Evolutionary conservation across 202 grass and related monocot species (phyloP).

Genomic region (Thinopyrum obtusiflorum): DNA sequence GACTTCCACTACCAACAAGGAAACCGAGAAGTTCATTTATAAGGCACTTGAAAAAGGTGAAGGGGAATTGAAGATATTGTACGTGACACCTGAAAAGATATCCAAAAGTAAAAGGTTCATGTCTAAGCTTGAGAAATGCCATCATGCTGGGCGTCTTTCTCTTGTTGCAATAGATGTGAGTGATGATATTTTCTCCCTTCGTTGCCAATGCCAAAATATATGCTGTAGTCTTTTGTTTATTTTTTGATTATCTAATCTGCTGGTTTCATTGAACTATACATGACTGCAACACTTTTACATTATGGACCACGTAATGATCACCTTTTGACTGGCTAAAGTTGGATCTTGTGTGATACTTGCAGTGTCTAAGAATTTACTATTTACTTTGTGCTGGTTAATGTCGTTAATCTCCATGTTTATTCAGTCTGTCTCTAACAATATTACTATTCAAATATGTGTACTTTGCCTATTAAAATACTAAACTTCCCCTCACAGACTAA

Average conservation of each 20-base stretch:
- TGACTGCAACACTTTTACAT: not conserved
- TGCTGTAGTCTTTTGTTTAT: not conserved
- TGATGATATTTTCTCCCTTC: slow-evolving; percentile 25
- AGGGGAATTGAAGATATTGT: slow-evolving; percentile 82
- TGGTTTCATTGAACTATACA: slow-evolving; percentile 12
- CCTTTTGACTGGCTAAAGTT: not conserved
- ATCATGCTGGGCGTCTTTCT: slow-evolving; percentile 83
- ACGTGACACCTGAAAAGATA: slow-evolving; percentile 95
- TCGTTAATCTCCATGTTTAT: slow-evolving; percentile 21
- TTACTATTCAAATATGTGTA: not conserved
- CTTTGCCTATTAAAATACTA: slow-evolving; percentile 10
- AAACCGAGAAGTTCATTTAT: slow-evolving; percentile 78
- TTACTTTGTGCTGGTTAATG: slow-evolving; percentile 16
- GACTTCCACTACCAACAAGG: slow-evolving; percentile 83
- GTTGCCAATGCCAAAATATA: not conserved
- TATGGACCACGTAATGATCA: slow-evolving; percentile 6
- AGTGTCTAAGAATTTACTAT: not conserved
- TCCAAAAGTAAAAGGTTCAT: slow-evolving; percentile 98
- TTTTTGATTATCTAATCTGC: not conserved
- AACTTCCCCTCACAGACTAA: not conserved
- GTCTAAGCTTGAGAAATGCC: slow-evolving; percentile 97
- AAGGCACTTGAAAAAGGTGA: slow-evolving; percentile 89
- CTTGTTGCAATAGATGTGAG: slow-evolving; percentile 93
- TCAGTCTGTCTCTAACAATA: slow-evolving; percentile 8
- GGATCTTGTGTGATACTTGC: not conserved